These are phyloP conservation scores for Verticillium albo-atrum DNA, from an alignment of 2,329 filamentous ascomycete genomes.

Conservation along the genomic window DNA sequence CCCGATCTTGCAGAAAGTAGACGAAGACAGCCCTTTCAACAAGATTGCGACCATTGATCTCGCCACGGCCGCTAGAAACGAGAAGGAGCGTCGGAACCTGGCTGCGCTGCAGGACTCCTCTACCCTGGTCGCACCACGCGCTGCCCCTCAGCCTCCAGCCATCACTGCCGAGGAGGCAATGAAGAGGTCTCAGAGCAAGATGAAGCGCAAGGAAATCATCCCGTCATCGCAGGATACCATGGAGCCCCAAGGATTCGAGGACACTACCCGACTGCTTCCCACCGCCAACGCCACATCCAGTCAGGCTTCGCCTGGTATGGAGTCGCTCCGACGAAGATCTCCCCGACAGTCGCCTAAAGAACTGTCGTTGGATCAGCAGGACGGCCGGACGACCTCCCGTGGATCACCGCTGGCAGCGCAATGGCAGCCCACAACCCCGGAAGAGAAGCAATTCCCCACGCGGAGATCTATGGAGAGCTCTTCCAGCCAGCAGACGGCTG, in stretches of 20 bases:
- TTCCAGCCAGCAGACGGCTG: conserved; percentile 1
- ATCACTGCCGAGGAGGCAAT: conserved; percentile 26
- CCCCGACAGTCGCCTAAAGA: conserved; percentile 29
- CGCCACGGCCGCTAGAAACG: conserved; percentile 40
- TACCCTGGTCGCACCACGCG: conserved; percentile 26
- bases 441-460: neutral
- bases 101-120: conserved; percentile 21
- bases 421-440: neutral
- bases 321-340: conserved; percentile 47
- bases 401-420: neutral
- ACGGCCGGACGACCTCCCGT: neutral
- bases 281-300: conserved; percentile 38
- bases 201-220: conserved; percentile 33
- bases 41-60: conserved; percentile 47
- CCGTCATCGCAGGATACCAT: neutral
- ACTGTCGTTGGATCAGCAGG: neutral
- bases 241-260: conserved; percentile 9
- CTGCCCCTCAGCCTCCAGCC: conserved; percentile 29
- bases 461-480: neutral
- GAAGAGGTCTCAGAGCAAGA: conserved; percentile 24
- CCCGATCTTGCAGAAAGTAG: conserved; percentile 36
- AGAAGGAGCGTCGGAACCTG: conserved; percentile 37
- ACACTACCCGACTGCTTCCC: conserved; percentile 2
- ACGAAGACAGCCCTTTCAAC: conserved; percentile 33
- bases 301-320: conserved; percentile 45